Evolutionary conservation across 192 early-diverging fungal species (phyloP), one percentile per base, ranked within the genome.

Genomic region (Podila horticola): DNA sequence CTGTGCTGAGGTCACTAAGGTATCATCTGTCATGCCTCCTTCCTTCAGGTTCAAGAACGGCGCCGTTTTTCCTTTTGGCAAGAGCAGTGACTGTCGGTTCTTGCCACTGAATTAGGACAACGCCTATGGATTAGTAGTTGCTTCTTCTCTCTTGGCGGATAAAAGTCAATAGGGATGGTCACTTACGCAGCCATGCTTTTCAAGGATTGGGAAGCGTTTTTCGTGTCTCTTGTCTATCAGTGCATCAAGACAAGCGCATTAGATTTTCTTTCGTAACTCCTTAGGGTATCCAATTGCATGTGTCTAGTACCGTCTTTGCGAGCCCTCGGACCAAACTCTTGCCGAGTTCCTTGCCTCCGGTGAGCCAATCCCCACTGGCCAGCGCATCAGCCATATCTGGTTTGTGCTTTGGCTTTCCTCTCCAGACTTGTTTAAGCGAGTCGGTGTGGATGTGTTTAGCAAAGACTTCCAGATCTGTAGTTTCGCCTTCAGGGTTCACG

Each of bases 381-480:
- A 82, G 34, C 1, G 79, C 79, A 49, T 81, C 77, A 0, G 77
- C 77, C 67, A 81, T 73, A 38, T 85, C 84, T 1, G 74, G 71
- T 28, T 82, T 83, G 28, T 85, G 84, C 49, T 85, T 84, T 8
- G 84, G 62, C 57, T 81, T 74, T 7, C 85, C 84, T 24, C 83
- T 70, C 87, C 87, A 88, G 38, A 88, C 82, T 17, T 69, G 57
- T 22, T 84, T 74, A 7, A 88, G 62, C 3, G 79, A 79, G 5
- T 88, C 87, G 22, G 84, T 74, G 11, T 75, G 69, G 31, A 83
- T 83, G 36, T 86, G 75, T 12, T 82, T 75, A 28, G 76, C 73
- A 69, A 88, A 88, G 24, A 82, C 64, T 28, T 86, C 87, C 15
- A 84, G 83, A 62, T 88, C 84, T 9, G 72, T 84, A 1, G 69